Base-by-base conservation (phyloP, 2,329 filamentous ascomycete genomes). In the Pseudocercospora ulei region DNA sequence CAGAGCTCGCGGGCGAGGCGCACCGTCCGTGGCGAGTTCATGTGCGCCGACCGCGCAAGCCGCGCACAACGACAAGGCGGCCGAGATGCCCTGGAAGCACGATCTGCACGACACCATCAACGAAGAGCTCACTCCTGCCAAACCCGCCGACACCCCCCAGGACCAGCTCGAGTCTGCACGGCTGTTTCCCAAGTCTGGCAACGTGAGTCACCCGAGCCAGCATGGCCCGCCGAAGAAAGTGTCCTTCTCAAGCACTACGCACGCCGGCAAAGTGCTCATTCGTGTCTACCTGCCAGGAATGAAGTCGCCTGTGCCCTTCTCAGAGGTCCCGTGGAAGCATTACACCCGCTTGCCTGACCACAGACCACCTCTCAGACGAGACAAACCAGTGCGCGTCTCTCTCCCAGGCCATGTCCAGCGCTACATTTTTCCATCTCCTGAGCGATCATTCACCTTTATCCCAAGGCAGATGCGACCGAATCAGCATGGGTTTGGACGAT, bases 381-480 rank as follows among this genome's bases (percentile, higher is more conserved):
- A 98, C 66, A 98, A 96, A 60, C 90, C 90, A 5, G 90, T 96
- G 25, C 80, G 90, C 35, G 84, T 98, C 51, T 95, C 86, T 5
- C 70, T 98, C 26, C 88, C 90, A 1, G 72, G 81, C 17, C 73
- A 82, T 47, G 69, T 76, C 7, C 82, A 85, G 22, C 77, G 82
- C 47, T 95, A 95, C 62, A 87, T 95, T 44, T 94, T 90, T 63
- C 90, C 90, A 4, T 82, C 86, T 2, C 71, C 75, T 30, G 87
- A 95, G 54, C 73, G 90, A 49, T 96, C 90, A 0, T 98, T 98
- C 62, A 93, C 95, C 54, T 98, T 98, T 64, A 98, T 98, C 44
- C 90, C 90, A 7, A 75, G 90, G 50, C 88, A 88, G 7, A 73
- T 95, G 66, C 77, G 90, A 51, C 90, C 90, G 8, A 95, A 94